These are phyloP conservation scores for Globisporangium abappressorium DNA, from an alignment of 352 stramenopile species.

Conservation along the genomic window DNA sequence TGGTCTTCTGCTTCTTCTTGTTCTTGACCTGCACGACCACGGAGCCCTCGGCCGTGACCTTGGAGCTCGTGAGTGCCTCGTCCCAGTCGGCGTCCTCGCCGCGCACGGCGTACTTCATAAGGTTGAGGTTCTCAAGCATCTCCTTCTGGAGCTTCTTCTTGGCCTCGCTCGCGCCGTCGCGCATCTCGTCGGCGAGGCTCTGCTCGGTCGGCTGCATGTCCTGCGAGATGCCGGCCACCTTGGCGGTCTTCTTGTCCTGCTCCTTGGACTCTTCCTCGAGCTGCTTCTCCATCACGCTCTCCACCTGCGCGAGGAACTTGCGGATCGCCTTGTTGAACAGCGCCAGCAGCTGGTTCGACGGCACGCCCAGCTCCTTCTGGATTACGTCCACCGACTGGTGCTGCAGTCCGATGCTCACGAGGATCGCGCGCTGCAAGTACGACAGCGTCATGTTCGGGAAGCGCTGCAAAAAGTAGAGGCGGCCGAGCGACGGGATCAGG, in stretches of 20 bases:
- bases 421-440: constrained; percentile 93
- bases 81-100: constrained; percentile 94
- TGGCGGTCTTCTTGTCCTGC: constrained; percentile 61
- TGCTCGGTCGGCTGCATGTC: constrained; percentile 81
- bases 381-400: constrained; percentile 94
- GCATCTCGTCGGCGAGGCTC: constrained; percentile 78
- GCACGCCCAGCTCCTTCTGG: constrained; percentile 92
- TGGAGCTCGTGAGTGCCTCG: constrained; percentile 43
- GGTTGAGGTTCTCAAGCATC: constrained; percentile 84
- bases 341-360: constrained; percentile 94
- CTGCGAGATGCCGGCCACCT: constrained; percentile 56
- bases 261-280: constrained; percentile 80
- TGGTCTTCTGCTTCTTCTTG: constrained; percentile 61
- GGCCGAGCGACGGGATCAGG: constrained; percentile 92
- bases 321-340: constrained; percentile 98
- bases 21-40: constrained; percentile 86
- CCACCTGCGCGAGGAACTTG: constrained; percentile 86
- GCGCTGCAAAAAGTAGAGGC: constrained; percentile 95
- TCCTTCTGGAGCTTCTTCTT: constrained; percentile 81
- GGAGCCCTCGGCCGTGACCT: constrained; percentile 35
- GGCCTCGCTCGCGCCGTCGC: constrained; percentile 70
- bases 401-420: constrained; percentile 94
- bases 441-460: constrained; percentile 93
- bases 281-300: constrained; percentile 78
- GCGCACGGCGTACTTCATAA: constrained; percentile 96